Conservation (phyloP, 495 filamentous ascomycete genomes). For the Neurospora sp. region DNA sequence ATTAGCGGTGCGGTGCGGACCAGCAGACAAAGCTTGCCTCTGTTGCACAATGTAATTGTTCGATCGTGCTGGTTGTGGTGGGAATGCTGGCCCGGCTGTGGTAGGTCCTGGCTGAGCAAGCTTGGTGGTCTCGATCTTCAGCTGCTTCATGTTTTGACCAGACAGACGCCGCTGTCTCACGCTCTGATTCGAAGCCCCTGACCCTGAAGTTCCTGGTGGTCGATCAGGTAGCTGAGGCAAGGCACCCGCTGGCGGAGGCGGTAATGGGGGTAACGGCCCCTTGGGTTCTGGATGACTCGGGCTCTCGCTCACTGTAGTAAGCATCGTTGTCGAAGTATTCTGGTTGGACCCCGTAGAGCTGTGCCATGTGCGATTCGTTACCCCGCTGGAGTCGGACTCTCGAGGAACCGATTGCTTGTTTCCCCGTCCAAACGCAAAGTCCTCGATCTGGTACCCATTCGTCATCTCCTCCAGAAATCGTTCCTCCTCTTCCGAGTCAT, state of each 20-base stretch:
- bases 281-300: conserved; percentile 18
- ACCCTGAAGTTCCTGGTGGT: conserved; percentile 12
- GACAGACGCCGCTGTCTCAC: conserved; percentile 78
- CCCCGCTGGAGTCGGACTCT: conserved; percentile 79
- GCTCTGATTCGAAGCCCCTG: conserved; percentile 34
- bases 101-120: conserved; percentile 25
- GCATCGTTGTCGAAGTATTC: conserved; percentile 57
- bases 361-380: conserved; percentile 78
- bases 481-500: conserved; percentile 88
- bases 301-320: conserved; percentile 72
- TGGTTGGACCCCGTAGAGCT: conserved; percentile 75
- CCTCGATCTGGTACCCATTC: conserved; percentile 74
- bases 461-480: conserved; percentile 90
- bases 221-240: conserved; percentile 25
- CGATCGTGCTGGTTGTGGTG: conserved; percentile 33
- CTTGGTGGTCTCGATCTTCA: conserved; percentile 80
- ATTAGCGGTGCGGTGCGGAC: conserved; percentile 18
- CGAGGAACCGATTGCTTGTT: conserved; percentile 71
- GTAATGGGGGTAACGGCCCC: conserved; percentile 28
- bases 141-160: conserved; percentile 61
- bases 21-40: conserved; percentile 34
- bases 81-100: conserved; percentile 30
- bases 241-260: conserved; percentile 26
- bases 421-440: conserved; percentile 69
- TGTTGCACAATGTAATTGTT: conserved; percentile 35